These are phyloP conservation scores for Colletotrichum horii DNA, from an alignment of 2,329 filamentous ascomycete genomes.

Conservation along the genomic window DNA sequence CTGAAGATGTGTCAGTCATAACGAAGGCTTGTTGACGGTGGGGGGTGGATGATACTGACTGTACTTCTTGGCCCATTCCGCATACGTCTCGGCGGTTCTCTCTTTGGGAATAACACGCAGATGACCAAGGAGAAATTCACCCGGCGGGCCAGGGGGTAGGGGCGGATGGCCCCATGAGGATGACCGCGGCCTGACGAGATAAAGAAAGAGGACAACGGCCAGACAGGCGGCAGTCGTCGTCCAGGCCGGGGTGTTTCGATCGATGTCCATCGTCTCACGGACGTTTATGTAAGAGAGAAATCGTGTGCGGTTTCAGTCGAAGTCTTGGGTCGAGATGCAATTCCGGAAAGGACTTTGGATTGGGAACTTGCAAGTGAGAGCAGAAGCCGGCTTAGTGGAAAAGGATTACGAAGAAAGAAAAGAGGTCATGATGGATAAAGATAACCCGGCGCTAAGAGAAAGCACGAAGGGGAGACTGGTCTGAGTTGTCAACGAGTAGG, in stretches of 20 bases:
- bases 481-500: neutral
- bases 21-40: neutral
- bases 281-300: neutral
- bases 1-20: neutral
- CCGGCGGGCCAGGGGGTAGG: slow-evolving; percentile 20
- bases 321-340: neutral
- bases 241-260: neutral
- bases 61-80: slow-evolving; percentile 49
- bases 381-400: neutral
- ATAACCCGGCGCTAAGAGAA: neutral
- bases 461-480: neutral
- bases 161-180: slow-evolving; percentile 10
- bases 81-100: slow-evolving; percentile 18
- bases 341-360: neutral
- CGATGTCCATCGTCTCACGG: neutral
- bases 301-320: neutral
- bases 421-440: neutral
- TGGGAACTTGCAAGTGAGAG: neutral
- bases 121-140: slow-evolving; percentile 40
- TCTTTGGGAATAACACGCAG: slow-evolving; percentile 36
- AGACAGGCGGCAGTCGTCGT: neutral
- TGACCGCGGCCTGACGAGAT: neutral
- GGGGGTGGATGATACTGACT: slow-evolving; percentile 42
- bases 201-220: neutral
- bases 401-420: neutral